Conservation (phyloP, 2,329 filamentous ascomycete genomes). For the Xylariaceae sp. region DNA sequence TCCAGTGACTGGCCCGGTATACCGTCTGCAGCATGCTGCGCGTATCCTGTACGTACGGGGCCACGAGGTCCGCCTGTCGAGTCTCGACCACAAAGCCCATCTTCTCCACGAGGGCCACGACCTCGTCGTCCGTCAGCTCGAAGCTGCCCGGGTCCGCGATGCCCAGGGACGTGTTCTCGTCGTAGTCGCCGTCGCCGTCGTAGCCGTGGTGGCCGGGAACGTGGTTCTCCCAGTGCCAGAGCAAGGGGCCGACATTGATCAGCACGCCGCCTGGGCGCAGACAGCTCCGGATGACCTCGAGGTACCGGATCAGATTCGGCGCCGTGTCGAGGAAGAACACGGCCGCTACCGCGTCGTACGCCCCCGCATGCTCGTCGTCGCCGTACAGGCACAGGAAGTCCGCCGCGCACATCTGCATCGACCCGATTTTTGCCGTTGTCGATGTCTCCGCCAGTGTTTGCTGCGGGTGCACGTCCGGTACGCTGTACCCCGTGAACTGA, state of each 20-base stretch:
- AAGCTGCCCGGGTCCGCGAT: constrained; percentile 90
- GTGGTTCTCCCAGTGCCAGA: constrained; percentile 94
- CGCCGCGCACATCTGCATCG: constrained; percentile 91
- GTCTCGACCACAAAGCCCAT: constrained; percentile 79
- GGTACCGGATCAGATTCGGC: constrained; percentile 87
- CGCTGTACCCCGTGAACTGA: constrained; percentile 73
- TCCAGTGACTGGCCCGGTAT: constrained; percentile 84
- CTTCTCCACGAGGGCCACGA: constrained; percentile 73
- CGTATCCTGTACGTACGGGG: constrained; percentile 86
- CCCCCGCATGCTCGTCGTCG: constrained; percentile 61
- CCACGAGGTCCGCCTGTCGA: constrained; percentile 63
- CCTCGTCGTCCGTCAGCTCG: constrained; percentile 89
- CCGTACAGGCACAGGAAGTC: constrained; percentile 91
- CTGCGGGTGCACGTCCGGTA: constrained; percentile 83
- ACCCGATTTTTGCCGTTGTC: constrained; percentile 50
- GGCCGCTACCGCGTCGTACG: constrained; percentile 82
- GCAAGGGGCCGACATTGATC: constrained; percentile 86
- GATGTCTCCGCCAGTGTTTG: constrained; percentile 51
- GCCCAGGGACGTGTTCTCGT: constrained; percentile 60
- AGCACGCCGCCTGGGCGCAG: constrained; percentile 79
- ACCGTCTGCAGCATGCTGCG: constrained; percentile 85
- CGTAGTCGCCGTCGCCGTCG: constrained; percentile 57
- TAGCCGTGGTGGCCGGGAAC: constrained; percentile 63
- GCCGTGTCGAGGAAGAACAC: constrained; percentile 98
- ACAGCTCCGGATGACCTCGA: constrained; percentile 81